Evolutionary conservation across 257 asterid species (phyloP), one percentile per base, ranked within the genome.

Genomic region (Gentiana straminea): DNA sequence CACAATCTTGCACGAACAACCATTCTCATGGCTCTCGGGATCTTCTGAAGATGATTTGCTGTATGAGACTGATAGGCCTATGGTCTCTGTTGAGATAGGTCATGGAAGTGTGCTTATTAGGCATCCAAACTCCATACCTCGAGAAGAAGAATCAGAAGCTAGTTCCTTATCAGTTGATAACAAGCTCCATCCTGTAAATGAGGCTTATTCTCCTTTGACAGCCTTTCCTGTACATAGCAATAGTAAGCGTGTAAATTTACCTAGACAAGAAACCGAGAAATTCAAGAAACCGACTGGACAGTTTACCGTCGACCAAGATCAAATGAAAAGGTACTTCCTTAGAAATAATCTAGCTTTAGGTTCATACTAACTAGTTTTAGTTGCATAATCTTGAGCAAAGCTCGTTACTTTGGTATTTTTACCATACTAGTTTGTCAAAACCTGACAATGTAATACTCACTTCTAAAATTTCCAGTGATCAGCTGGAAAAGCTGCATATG

Each of bases 41-140:
- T 79, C 87, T 64, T 84, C 94, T 15, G 98, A 91, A 75, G 96
- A 91, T 51, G 95, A 86, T 49, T 79, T 91, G 71, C 96, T 91
- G 74, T 83, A 82, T 46, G 95, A 78, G 69, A 84, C 83, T 62
- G 92, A 83, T 60, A 81, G 75, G 64, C 98, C 98, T 47, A 86
- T 91, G 96, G 96, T 79, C 32, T 91, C 98, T 57, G 95, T 91
- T 66, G 95, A 86, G 76, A 71, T 86, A 75, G 95, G 95, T 61
- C 95, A 86, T 70, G 95, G 95, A 52, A 83, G 94, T 81, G 87
- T 86, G 41, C 95, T 86, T 55, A 83, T 86, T 73, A 67, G 90
- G 64, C 95, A 83, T 75, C 95, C 95, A 5, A 77, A 59, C 62
- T 70, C 84, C 33, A 66, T 81, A 44, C 75, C 79, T 63, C 74